Conservation (phyloP, 1,284 basidiomycete species). For the Gastroboletus turbinatus region DNA sequence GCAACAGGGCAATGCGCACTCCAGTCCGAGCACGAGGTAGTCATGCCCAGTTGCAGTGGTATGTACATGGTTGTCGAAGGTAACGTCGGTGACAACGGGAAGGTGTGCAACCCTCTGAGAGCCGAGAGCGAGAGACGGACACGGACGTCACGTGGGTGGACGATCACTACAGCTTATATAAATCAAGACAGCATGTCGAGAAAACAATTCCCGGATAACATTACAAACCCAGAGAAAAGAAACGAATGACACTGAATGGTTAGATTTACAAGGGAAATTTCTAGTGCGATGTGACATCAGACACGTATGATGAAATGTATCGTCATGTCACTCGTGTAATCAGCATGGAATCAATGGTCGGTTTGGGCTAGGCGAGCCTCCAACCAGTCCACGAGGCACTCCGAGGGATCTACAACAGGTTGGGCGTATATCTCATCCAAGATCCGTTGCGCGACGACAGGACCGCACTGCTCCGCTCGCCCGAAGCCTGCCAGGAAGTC, state of each 20-base stretch:
- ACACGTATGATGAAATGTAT: not conserved
- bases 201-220: not conserved
- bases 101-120: too few relatives aligned
- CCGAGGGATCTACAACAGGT: constrained; percentile 32
- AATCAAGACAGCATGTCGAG: not conserved
- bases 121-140: too few relatives aligned
- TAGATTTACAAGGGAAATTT: not conserved
- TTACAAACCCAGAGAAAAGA: not conserved
- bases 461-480: constrained; percentile 70
- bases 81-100: too few relatives aligned
- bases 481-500: constrained; percentile 71
- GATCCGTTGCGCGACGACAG: constrained; percentile 55
- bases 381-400: constrained; percentile 45
- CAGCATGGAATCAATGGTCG: constrained; percentile 26
- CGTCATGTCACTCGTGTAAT: not conserved
- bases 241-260: not conserved
- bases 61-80: too few relatives aligned
- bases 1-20: too few relatives aligned
- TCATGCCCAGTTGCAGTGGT: too few relatives aligned
- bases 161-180: too few relatives aligned
- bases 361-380: constrained; percentile 43
- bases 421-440: constrained; percentile 44
- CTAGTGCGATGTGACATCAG: not conserved
- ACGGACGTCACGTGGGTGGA: too few relatives aligned
- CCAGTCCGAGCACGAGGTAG: too few relatives aligned